These are phyloP conservation scores for Vanilla planifolia DNA, from an alignment of 106 monocot genomes.

Conservation along the genomic window DNA sequence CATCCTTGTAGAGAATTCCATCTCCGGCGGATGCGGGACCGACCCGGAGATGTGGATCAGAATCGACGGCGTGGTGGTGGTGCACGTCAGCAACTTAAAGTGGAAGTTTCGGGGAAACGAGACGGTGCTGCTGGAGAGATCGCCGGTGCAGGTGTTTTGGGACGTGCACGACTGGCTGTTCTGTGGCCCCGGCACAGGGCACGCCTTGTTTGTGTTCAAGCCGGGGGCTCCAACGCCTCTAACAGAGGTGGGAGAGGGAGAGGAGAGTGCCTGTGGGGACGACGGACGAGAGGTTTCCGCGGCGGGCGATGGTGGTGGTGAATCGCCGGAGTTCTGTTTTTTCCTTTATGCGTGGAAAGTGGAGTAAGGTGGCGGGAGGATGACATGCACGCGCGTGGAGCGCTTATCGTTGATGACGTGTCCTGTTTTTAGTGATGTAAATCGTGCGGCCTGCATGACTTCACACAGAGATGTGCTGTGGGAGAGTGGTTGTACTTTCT, in stretches of 20 bases:
- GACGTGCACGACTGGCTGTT: conserved; percentile 93
- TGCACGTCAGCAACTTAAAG: conserved; percentile 68
- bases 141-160: conserved; percentile 83
- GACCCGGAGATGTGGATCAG: conserved; percentile 89
- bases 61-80: conserved; percentile 50
- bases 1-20: conserved; percentile 66
- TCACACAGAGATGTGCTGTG: no score
- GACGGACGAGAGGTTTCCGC: background rate
- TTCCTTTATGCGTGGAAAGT: conserved; percentile 68
- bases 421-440: no score
- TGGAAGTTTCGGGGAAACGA: conserved; percentile 94
- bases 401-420: no score
- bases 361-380: conserved; percentile 46
- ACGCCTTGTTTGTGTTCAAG: conserved; percentile 75
- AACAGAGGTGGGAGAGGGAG: background rate
- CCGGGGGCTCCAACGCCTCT: conserved; percentile 6
- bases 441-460: no score
- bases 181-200: conserved; percentile 24
- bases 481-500: no score
- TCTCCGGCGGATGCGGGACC: conserved; percentile 5
- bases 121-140: conserved; percentile 53
- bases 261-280: no score
- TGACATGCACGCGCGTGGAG: no score
- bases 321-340: conserved; percentile 56
- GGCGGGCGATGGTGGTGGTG: background rate